A percentile compares a stretch with the other conserved stretches of the same genome.
phyloP scores from a whole-genome alignment of 441 rosid species.

The Codiaeum variegatum region DNA sequence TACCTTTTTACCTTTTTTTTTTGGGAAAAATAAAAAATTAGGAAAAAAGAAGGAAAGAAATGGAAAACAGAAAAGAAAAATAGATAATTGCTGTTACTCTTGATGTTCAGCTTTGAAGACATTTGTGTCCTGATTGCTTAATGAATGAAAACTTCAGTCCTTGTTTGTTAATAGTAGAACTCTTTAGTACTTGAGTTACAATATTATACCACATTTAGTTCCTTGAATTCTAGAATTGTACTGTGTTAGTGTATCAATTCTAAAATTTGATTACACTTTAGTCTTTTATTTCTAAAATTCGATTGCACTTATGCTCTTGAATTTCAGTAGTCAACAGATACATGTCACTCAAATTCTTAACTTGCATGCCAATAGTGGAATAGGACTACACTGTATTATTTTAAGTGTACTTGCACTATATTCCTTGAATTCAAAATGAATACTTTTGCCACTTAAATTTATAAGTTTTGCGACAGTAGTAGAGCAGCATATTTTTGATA shows the following conservation, averaged over 20 bases:
- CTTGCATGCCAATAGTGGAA: not conserved
- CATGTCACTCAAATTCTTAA: not conserved
- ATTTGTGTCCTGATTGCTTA: not conserved
- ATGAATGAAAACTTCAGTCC: not conserved
- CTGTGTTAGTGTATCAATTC: too few species aligned
- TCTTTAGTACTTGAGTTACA: not conserved
- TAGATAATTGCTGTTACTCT: not conserved
- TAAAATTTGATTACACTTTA: not conserved
- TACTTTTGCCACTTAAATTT: not conserved
- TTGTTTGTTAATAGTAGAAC: not conserved
- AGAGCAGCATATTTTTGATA: not conserved
- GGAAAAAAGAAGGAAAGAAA: not conserved
- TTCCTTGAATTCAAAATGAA: not conserved
- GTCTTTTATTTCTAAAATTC: not conserved
- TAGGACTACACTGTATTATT: not conserved
- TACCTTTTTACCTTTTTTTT: not conserved
- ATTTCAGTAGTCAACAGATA: not conserved
- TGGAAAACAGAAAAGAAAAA: not conserved
- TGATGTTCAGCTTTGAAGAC: not conserved
- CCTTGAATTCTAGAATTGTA: too few species aligned
- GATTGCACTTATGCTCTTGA: not conserved
- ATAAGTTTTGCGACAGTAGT: not conserved
- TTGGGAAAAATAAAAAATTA: not conserved
- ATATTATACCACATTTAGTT: not conserved
- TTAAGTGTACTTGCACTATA: not conserved